Base-by-base conservation (phyloP, 495 filamentous ascomycete genomes). In the Annulohypoxylon bovei region DNA sequence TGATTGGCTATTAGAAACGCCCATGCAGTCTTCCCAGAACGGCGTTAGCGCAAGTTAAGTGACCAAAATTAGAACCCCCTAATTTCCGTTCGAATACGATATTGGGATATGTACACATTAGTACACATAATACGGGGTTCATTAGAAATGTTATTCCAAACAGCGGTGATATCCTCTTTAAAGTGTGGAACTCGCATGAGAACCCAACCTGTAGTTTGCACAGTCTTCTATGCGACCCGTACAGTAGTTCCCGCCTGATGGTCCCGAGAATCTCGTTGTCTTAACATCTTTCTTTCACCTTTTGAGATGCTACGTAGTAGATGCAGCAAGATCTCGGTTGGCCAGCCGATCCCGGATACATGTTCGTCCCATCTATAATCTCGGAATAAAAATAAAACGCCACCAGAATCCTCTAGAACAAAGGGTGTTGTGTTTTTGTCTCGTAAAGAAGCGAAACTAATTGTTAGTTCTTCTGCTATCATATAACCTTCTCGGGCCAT, bases 51-150 rank as follows among this genome's bases (percentile, higher is more conserved):
- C 65, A 65, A 60, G 9, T 33, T 39, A 33, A 27, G 37, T 42
- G 20, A 28, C 70, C 65, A 72, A 65, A 67, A 59, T 72, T 72
- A 72, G 70, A 27, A 72, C n/a, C 22, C 44, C 56, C 53, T 67
- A 50, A 65, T 68, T 65, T 68, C 70, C 70, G 65, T 32, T 60
- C 37, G 47, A 68, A 72, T 72, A 72, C 70, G 70, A 72, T 61
- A 56, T 57, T 55, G 20, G 35, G 20, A 23, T 58, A 58, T 44
- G 37, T 55, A 54, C n/a, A 20, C 16, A 40, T 35, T 33, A 60
- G 20, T 27, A 49, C 12, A 33, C 6, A 57, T 61, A 61, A 49
- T 56, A 70, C 40, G 44, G 16, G 23, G 30, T 52, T 64, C 47
- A 62, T 50, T 37, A 20, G 40, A 49, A 60, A 44, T 56, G 35